Evolutionary conservation across 805 yeast species (phyloP).

Genomic region (Pichia deserticola): DNA sequence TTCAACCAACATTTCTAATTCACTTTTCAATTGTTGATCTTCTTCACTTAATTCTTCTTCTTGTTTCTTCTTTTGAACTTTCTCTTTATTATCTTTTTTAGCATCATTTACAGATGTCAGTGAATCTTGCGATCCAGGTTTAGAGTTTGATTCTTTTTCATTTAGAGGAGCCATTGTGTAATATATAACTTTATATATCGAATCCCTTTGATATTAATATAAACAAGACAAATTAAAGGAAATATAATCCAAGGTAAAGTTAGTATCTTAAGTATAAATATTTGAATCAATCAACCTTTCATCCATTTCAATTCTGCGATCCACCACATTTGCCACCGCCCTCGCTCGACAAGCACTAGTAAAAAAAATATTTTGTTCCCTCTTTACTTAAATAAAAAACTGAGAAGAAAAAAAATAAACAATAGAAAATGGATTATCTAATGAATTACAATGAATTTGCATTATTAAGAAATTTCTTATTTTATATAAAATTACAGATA

Average conservation of each 20-base stretch:
- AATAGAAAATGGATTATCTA: background rate
- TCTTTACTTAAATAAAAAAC: too few species aligned
- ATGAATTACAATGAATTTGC: background rate
- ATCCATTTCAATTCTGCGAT: background rate
- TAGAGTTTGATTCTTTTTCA: conserved; percentile 11
- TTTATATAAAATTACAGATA: background rate
- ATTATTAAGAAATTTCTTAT: background rate
- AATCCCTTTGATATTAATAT: too few species aligned
- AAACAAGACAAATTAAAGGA: too few species aligned
- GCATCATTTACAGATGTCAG: background rate
- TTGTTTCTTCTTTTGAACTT: conserved; percentile 12
- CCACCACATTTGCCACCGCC: conserved; percentile 1
- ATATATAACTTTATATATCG: background rate
- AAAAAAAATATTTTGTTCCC: background rate
- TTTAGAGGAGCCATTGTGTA: conserved; percentile 19
- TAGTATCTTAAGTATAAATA: too few species aligned
- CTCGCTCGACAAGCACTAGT: background rate
- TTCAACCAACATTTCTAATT: conserved; percentile 81
- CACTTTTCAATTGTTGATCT: conserved; percentile 79
- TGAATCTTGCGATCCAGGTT: background rate
- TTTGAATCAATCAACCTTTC: background rate
- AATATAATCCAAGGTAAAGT: too few species aligned
- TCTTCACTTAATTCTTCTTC: conserved; percentile 92
- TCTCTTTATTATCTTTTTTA: conserved; percentile 13
- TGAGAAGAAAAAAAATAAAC: background rate